Conservation (phyloP, 192 early-diverging fungal genomes). For the Dissophora globulifera region DNA sequence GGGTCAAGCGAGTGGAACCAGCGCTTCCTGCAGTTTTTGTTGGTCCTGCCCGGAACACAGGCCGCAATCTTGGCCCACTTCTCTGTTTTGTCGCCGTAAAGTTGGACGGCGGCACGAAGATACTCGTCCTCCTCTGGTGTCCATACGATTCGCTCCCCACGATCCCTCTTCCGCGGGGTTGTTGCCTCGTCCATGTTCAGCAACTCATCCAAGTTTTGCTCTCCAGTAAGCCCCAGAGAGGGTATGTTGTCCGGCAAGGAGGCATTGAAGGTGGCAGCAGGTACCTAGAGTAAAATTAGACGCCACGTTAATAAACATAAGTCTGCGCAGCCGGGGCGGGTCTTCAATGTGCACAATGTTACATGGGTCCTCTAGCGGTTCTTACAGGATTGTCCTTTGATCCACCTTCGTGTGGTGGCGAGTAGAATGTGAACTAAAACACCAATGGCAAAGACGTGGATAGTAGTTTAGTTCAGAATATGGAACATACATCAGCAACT, state of each 20-base stretch:
- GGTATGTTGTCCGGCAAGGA: constrained; percentile 17
- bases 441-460: background rate
- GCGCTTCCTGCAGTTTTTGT: constrained; percentile 84
- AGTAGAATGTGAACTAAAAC: constrained; percentile 33
- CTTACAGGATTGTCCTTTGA: constrained; percentile 25
- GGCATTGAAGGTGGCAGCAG: constrained; percentile 22
- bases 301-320: no score
- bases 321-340: no score
- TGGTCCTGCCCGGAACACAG: constrained; percentile 80
- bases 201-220: constrained; percentile 22
- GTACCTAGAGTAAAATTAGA: constrained; percentile 18
- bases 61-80: constrained; percentile 83
- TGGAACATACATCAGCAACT: background rate
- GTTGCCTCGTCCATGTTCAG: constrained; percentile 19
- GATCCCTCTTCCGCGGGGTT: constrained; percentile 38
- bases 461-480: background rate
- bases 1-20: constrained; percentile 87
- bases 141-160: constrained; percentile 66
- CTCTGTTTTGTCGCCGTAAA: constrained; percentile 80
- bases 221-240: constrained; percentile 33
- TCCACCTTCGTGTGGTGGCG: constrained; percentile 25
- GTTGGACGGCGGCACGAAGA: constrained; percentile 75
- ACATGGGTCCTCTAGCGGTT: background rate
- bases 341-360: no score
- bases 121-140: constrained; percentile 81